Evolutionary conservation across 2,329 filamentous ascomycete species (phyloP), one percentile per base, ranked within the genome.

Genomic region (Rhynchosporium agropyri): DNA sequence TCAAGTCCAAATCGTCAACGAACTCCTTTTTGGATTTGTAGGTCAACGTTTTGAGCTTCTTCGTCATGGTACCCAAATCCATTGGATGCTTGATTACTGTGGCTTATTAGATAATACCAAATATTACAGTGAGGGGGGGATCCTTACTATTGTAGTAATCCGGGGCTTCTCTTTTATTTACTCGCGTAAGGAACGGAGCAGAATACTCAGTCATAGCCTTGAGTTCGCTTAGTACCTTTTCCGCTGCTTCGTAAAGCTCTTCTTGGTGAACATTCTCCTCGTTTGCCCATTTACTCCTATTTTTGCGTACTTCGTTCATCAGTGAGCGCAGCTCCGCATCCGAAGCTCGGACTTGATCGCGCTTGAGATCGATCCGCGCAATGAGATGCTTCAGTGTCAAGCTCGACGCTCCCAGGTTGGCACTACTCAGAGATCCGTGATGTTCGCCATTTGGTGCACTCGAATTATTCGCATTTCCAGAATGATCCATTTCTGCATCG

Each of bases 121-220:
- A 6, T 15, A 43, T 49, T n/a, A 38, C 42, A 28, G 15, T 50
- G 28, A 29, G 33, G 7, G 33, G 42, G 7, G 33, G 42, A 40
- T 69, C 78, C 87, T 88, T 86, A 89, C 95, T 86, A 70, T 86
- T 89, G 76, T 96, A 92, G 77, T 99, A 99, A 77, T 98, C 93
- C 28, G 94, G 95, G 12, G 92, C 95, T 76, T 99, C 95, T 71
- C 95, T 87, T 79, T 99, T 99, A 79, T 96, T 98, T 58, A 99
- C 95, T 69, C 92, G 86, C 61, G 92, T 92, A 61, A 99, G 78
- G 71, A 99, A 99, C 1, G 95, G 92, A n/a, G 91, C 92, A 1
- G 95, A 97, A 76, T 97, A 96, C 76, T 99, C 95, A 1, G 92
- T 97, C 79, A 96, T 93, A 42, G 95, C 95, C 77, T 98, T 98